Percentiles rank a stretch among this genome's conserved stretches.
phyloP scores from a whole-genome alignment of 208 protist genomes.

The Wallacemonas sp. region DNA sequence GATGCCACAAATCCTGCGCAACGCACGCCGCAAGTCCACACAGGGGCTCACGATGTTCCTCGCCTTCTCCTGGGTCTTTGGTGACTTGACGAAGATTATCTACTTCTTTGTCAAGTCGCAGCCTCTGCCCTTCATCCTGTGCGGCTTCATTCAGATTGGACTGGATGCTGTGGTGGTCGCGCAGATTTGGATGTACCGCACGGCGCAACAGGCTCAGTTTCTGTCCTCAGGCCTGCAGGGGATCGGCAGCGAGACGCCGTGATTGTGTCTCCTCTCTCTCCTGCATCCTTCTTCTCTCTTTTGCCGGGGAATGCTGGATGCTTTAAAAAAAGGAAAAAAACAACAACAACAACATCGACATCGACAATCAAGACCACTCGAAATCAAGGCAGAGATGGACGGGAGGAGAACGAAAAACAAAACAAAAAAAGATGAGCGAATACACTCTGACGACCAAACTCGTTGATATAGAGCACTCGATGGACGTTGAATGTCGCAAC shows the following conservation, averaged over 20 bases:
- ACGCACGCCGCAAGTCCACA: conserved; percentile 61
- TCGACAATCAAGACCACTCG: too few relatives aligned
- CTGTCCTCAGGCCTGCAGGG: conserved; percentile 2
- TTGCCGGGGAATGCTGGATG: too few relatives aligned
- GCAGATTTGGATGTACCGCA: conserved; percentile 57
- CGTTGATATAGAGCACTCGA: too few relatives aligned
- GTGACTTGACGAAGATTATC: conserved; percentile 71
- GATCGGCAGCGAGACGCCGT: background rate
- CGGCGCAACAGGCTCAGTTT: background rate
- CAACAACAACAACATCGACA: too few relatives aligned
- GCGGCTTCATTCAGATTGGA: conserved; percentile 57
- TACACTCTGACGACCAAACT: too few relatives aligned
- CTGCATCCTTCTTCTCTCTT: conserved; percentile 12
- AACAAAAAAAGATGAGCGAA: too few relatives aligned
- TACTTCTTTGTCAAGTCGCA: conserved; percentile 67
- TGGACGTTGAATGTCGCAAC: too few relatives aligned
- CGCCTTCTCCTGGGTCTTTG: conserved; percentile 67
- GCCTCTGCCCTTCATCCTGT: conserved; percentile 72
- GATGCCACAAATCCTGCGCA: conserved; percentile 78
- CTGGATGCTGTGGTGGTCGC: conserved; percentile 67
- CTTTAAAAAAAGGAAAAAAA: too few relatives aligned
- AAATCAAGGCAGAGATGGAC: too few relatives aligned
- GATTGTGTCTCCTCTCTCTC: background rate
- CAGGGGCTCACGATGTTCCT: conserved; percentile 64
- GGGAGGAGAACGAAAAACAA: too few relatives aligned